Evolutionary conservation across 2,329 filamentous ascomycete genomes (phyloP).

Genomic region (Colletotrichum endophyticum): DNA sequence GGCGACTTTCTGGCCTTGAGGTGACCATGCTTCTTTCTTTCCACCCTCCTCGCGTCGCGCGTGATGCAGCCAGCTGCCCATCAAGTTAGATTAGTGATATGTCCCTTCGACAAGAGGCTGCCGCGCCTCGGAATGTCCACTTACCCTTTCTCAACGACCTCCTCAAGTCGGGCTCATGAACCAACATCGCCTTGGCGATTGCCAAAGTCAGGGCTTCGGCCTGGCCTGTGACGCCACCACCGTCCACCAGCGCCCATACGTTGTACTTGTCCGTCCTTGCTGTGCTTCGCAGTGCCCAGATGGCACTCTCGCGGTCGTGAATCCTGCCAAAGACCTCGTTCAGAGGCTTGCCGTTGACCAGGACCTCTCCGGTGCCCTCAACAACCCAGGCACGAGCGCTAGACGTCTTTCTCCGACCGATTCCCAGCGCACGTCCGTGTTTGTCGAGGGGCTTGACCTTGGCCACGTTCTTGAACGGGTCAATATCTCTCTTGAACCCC

Average conservation of each 20-base stretch:
- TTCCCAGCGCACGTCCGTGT: slow-evolving; percentile 78
- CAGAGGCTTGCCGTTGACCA: slow-evolving; percentile 90
- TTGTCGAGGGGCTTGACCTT: slow-evolving; percentile 73
- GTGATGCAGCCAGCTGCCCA: slow-evolving; percentile 85
- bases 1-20: slow-evolving; percentile 98
- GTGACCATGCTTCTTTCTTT: slow-evolving; percentile 97
- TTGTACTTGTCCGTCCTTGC: slow-evolving; percentile 95
- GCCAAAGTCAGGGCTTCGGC: slow-evolving; percentile 93
- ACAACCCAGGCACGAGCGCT: slow-evolving; percentile 86
- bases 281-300: slow-evolving; percentile 88
- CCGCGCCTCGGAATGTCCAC: slow-evolving; percentile 31
- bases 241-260: slow-evolving; percentile 82
- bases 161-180: slow-evolving; percentile 93
- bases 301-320: slow-evolving; percentile 91
- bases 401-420: slow-evolving; percentile 87
- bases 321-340: slow-evolving; percentile 82
- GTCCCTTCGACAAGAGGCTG: neutral
- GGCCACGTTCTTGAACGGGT: slow-evolving; percentile 69
- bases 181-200: slow-evolving; percentile 83
- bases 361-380: slow-evolving; percentile 87
- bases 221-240: slow-evolving; percentile 93
- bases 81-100: slow-evolving; percentile 46
- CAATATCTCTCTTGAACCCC: slow-evolving; percentile 76
- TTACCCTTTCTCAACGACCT: slow-evolving; percentile 86
- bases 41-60: slow-evolving; percentile 87